phyloP scores from a whole-genome alignment of 2,329 filamentous ascomycete genomes.

The Aureobasidium sp. region DNA sequence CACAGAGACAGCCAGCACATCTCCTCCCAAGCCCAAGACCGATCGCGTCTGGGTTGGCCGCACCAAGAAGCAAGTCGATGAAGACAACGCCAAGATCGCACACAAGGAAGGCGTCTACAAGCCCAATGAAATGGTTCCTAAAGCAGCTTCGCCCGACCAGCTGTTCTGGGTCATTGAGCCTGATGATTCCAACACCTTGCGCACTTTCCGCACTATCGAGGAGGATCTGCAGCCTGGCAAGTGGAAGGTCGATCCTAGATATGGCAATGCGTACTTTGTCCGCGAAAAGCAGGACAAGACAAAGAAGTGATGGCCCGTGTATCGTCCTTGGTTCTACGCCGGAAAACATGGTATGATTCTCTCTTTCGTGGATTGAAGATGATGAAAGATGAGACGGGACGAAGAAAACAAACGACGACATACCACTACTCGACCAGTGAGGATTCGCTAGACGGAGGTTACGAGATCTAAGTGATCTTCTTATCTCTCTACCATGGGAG shows the following conservation, averaged over 20 bases:
- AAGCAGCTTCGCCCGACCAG: conserved; percentile 28
- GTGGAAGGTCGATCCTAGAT: conserved; percentile 31
- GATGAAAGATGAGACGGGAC: not conserved
- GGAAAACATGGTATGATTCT: not conserved
- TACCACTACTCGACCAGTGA: not conserved
- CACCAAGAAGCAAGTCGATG: conserved; percentile 31
- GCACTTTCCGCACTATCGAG: conserved; percentile 28
- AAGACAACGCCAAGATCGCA: conserved; percentile 34
- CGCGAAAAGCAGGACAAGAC: conserved; percentile 24
- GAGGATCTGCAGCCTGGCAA: conserved; percentile 27
- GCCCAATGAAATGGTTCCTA: conserved; percentile 29
- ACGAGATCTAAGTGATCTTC: not conserved
- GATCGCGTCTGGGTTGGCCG: conserved; percentile 30
- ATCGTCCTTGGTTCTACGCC: not conserved
- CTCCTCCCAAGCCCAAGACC: not conserved
- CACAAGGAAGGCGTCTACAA: conserved; percentile 29
- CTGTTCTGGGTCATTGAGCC: conserved; percentile 32
- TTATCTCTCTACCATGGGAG: not conserved
- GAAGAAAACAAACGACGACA: not conserved
- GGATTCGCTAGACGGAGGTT: not conserved
- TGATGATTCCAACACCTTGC: conserved; percentile 26
- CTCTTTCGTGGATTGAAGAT: not conserved
- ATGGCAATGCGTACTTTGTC: conserved; percentile 30
- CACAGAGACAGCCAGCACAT: conserved; percentile 14
- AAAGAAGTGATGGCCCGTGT: conserved; percentile 18